Conservation (phyloP, 108 stramenopile genomes). For the Cyclotella cryptica region DNA sequence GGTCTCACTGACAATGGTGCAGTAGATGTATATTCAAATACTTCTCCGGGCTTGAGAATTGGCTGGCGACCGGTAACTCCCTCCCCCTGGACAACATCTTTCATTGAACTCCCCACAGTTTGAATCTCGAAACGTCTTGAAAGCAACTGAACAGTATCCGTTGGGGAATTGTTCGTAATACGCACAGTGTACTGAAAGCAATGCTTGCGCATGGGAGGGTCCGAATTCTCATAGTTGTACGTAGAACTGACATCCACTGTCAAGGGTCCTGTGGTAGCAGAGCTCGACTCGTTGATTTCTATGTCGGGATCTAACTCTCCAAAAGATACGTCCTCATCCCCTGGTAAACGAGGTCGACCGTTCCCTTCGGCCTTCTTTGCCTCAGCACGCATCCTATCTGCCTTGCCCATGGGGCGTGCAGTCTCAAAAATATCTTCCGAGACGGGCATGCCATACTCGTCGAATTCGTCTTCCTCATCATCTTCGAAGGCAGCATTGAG, state of each 20-base stretch:
- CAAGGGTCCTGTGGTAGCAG: constrained; percentile 72
- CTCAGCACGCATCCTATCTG: constrained; percentile 69
- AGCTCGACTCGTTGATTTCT: constrained; percentile 60
- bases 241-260: constrained; percentile 82
- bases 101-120: constrained; percentile 85
- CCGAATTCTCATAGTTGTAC: constrained; percentile 91
- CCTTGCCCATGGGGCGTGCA: constrained; percentile 57
- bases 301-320: constrained; percentile 65
- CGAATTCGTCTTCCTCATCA: constrained; percentile 36
- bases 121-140: constrained; percentile 93
- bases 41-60: constrained; percentile 90
- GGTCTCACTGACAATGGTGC: constrained; percentile 84
- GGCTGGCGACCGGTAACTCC: constrained; percentile 93
- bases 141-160: constrained; percentile 88
- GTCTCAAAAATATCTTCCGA: constrained; percentile 26
- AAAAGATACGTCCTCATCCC: constrained; percentile 76
- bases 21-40: constrained; percentile 92
- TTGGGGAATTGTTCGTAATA: constrained; percentile 89
- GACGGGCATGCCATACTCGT: constrained; percentile 29
- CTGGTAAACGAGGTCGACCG: constrained; percentile 81
- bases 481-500: not conserved
- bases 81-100: constrained; percentile 90
- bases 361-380: constrained; percentile 58
- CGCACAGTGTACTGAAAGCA: constrained; percentile 93
- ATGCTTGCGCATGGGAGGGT: constrained; percentile 93